Base-by-base conservation (phyloP, 768 basidiomycete species). In the Kondoa subrosea region DNA sequence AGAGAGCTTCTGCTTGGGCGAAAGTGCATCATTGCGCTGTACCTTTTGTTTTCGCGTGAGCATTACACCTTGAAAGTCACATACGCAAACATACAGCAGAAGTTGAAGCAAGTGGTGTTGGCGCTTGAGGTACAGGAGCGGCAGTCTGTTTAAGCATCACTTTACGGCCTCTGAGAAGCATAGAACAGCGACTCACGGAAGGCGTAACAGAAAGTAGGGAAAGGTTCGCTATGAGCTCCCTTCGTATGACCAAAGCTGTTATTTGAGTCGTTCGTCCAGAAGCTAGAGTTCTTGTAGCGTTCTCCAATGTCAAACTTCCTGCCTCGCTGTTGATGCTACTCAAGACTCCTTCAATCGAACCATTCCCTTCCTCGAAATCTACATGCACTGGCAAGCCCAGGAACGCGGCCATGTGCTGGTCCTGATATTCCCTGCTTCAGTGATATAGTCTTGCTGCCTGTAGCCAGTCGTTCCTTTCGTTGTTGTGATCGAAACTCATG, bases 311-410 rank as follows among this genome's bases (percentile, higher is more conserved):
- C 32, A 69, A 34, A 4, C 58, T 61, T 1, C 69, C 69, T 1
- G 29, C 32, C 3, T 14, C 16, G 26, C 60, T 30, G 58, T 69
- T 60, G 30, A 69, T 69, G 12, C 29, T 29, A 34, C 58, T 31
- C 34, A 69, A 50, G 27, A 29, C 64, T 58, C 69, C 69, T 40
- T 61, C 67, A n/a, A 69, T 34, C 1, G 64, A n/a, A 21, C 30
- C 62, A 27, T 66, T 67, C 57, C 56, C 31, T 32, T 59, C 58
- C 26, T 59, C 4, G 15, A 59, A 59, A 30, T 14, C 25, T 4
- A 59, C 58, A 8, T 4, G 4, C 15, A 59, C 31, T 3, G 34
- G 14, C 29, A 16, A 63, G 30, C 61, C 61, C 17, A 63, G 33
- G 30, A 63, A 63, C 17, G 30, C 34, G 58, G 58, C 21, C 61